Evolutionary conservation across 192 early-diverging fungal genomes (phyloP).

Genomic region (Linderina pennispora): DNA sequence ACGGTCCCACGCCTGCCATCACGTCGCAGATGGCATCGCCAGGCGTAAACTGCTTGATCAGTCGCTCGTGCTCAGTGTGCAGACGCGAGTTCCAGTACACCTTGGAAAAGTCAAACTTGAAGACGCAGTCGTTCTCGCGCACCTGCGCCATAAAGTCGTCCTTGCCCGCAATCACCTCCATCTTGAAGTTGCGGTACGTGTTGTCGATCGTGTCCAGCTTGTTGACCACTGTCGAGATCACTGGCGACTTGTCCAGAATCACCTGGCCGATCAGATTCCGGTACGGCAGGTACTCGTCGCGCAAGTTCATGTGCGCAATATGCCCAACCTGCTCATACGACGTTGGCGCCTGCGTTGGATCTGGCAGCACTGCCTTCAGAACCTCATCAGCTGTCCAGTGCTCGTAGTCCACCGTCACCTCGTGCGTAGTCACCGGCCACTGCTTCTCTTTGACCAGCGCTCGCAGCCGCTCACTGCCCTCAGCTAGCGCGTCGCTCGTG

Average conservation of each 20-base stretch:
- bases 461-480: slow-evolving; percentile 15
- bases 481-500: slow-evolving; percentile 3
- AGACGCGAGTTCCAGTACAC: slow-evolving; percentile 99
- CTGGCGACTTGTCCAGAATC: slow-evolving; percentile 90
- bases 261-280: slow-evolving; percentile 91
- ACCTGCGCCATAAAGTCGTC: slow-evolving; percentile 80
- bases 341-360: slow-evolving; percentile 73
- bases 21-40: slow-evolving; percentile 86
- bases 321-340: slow-evolving; percentile 86
- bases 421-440: slow-evolving; percentile 32
- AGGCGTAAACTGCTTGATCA: slow-evolving; percentile 69
- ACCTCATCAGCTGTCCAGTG: slow-evolving; percentile 93
- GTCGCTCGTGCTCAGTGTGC: slow-evolving; percentile 87
- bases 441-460: slow-evolving; percentile 4
- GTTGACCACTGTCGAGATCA: slow-evolving; percentile 90
- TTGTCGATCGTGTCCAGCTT: slow-evolving; percentile 93
- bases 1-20: slow-evolving; percentile 97
- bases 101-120: slow-evolving; percentile 90
- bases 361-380: slow-evolving; percentile 82
- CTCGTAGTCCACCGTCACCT: slow-evolving; percentile 69
- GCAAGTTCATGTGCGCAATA: slow-evolving; percentile 97
- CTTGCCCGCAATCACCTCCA: slow-evolving; percentile 94
- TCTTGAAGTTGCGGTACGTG: slow-evolving; percentile 92
- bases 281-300: slow-evolving; percentile 84
- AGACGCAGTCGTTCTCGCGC: slow-evolving; percentile 85